Base-by-base conservation (phyloP, 805 yeast species). In the Lipomyces sp. region DNA sequence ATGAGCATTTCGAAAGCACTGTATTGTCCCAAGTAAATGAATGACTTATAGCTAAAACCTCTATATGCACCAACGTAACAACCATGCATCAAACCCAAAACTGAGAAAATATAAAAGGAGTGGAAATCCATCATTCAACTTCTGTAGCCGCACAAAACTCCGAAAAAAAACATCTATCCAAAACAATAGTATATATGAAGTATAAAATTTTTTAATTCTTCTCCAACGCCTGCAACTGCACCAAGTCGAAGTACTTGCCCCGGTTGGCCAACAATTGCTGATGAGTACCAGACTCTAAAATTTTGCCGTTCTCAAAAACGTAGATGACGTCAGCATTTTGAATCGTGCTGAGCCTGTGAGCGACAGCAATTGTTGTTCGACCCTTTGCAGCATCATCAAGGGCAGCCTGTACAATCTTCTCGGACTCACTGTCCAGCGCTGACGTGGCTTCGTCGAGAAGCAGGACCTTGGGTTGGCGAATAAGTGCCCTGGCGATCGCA, bases 321-420 rank as follows among this genome's bases (percentile, higher is more conserved):
- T 82, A 81, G 33, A 88, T 86, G 61, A 78, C 78, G 58, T 83
- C 80, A 0, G 92, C 84, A 64, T 82, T 80, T 57, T 79, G 76
- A 66, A 87, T 86, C 0, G 90, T 86, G 70, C 84, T 84, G 77
- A 89, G 80, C 73, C 94, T 80, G 76, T 89, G 94, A 8, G 93
- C 93, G 77, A 89, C 87, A 73, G 92, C 89, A 69, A 89, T 78
- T 53, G 89, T 86, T 1, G 93, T 88, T 72, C 92, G 86, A 35
- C 85, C 79, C n/a, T 77, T 63, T 67, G 90, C 88, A 71, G 89
- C 90, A 6, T 76, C 78, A 8, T 80, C 80, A 64, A 86, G 86
- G 4, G 92, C 88, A 7, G 78, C 71, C 76, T 89, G 93, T 64
- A 89, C 88, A 74, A 83, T 83, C 10, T 85, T 78, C 76, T 89